phyloP scores from a whole-genome alignment of 768 basidiomycete genomes.

The Podaxis carcinomalis region DNA sequence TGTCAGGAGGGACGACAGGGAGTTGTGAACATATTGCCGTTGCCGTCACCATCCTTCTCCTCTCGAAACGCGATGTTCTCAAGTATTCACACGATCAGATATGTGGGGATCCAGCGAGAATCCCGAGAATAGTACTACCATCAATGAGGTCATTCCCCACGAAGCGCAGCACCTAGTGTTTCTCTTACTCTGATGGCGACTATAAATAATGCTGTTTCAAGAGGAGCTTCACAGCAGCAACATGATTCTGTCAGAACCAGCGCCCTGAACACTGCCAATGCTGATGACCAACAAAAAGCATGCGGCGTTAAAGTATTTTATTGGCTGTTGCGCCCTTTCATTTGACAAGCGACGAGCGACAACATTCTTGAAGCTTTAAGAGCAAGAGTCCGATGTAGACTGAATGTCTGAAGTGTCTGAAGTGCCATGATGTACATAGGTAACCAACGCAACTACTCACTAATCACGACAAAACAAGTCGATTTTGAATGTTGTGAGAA shows the following conservation, averaged over 20 bases:
- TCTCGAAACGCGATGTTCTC: neutral
- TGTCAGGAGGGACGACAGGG: neutral
- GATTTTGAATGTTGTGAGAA: neutral
- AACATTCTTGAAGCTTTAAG: neutral
- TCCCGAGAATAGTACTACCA: neutral
- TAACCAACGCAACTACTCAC: too few relatives aligned
- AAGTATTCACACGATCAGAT: neutral
- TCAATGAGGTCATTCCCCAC: neutral
- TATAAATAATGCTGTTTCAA: neutral
- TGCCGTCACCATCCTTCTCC: neutral
- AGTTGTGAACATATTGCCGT: neutral
- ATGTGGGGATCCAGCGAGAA: neutral
- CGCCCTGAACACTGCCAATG: neutral
- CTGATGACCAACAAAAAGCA: neutral
- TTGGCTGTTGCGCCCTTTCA: too few relatives aligned
- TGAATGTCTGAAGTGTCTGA: neutral
- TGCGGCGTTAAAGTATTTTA: too few relatives aligned
- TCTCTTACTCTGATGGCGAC: neutral
- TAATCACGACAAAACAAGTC: neutral
- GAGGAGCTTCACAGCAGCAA: neutral
- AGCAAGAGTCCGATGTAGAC: neutral
- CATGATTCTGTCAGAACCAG: neutral
- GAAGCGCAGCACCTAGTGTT: neutral
- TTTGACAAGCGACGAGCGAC: neutral
- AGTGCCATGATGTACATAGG: too few relatives aligned